These are phyloP conservation scores for Cucumis cinereus DNA, from an alignment of 306 rosid genomes.

Conservation along the genomic window DNA sequence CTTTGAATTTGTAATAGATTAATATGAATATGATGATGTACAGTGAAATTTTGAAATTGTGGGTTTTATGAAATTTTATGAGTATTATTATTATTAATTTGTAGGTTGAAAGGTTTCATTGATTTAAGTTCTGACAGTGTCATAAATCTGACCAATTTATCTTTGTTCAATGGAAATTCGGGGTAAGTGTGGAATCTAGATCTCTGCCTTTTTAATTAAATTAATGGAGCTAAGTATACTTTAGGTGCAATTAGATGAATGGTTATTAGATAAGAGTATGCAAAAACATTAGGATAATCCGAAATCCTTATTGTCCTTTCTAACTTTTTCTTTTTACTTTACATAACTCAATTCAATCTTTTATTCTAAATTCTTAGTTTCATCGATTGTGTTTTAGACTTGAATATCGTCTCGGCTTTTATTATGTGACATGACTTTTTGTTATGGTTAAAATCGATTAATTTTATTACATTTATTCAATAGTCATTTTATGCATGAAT, in stretches of 20 bases:
- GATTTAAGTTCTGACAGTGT: background rate
- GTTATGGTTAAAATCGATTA: too few relatives aligned
- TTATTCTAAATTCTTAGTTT: background rate
- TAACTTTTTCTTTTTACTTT: background rate
- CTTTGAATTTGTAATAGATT: background rate
- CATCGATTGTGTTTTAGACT: too few relatives aligned
- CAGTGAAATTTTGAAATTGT: background rate
- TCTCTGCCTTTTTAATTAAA: background rate
- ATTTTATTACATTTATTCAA: too few relatives aligned
- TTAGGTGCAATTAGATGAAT: too few relatives aligned
- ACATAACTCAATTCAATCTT: background rate
- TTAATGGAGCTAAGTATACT: too few relatives aligned
- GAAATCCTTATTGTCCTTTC: background rate
- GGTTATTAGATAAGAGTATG: too few relatives aligned
- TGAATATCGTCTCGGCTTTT: too few relatives aligned
- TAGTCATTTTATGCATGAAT: too few relatives aligned
- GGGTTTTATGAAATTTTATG: too few relatives aligned
- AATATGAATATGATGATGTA: background rate
- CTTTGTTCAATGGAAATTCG: background rate
- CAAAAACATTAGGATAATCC: too few relatives aligned
- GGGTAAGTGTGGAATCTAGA: background rate
- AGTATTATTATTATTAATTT: too few relatives aligned
- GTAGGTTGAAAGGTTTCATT: background rate
- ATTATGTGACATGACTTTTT: too few relatives aligned
- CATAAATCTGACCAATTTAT: background rate